These are phyloP conservation scores for Purpureocillium takamizusanense DNA, from an alignment of 2,329 filamentous ascomycete species.

Conservation along the genomic window DNA sequence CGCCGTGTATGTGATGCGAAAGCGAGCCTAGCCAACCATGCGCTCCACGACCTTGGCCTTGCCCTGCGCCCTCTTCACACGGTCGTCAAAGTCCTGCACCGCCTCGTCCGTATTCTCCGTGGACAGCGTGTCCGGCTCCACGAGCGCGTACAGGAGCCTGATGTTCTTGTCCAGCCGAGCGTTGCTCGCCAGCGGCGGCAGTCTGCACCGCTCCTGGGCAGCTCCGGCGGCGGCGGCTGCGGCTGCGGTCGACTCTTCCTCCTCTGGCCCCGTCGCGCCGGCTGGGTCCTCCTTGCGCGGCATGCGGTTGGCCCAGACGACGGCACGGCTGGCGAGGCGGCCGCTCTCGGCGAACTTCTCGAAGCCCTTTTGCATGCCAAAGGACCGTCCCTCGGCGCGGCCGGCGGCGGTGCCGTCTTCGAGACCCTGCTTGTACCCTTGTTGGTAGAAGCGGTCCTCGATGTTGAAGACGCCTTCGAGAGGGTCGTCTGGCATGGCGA, in stretches of 20 bases:
- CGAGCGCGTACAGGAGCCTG: slow-evolving; percentile 62
- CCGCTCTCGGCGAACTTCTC: slow-evolving; percentile 85
- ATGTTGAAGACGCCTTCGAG: slow-evolving; percentile 51
- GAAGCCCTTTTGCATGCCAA: slow-evolving; percentile 87
- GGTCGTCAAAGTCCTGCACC: slow-evolving; percentile 85
- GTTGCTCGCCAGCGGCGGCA: slow-evolving; percentile 43
- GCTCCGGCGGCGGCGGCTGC: no score
- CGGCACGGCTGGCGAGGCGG: slow-evolving; percentile 64
- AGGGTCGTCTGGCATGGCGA: slow-evolving; percentile 26
- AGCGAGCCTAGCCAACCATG: slow-evolving; percentile 32
- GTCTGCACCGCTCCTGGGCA: slow-evolving; percentile 8
- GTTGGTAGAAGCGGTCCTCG: slow-evolving; percentile 65
- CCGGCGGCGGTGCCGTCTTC: slow-evolving; percentile 71
- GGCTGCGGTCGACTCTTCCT: no score
- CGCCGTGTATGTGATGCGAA: not conserved
- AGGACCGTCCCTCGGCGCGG: slow-evolving; percentile 77
- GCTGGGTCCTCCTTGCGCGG: slow-evolving; percentile 15
- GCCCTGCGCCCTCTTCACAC: slow-evolving; percentile 71
- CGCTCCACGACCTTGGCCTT: slow-evolving; percentile 82
- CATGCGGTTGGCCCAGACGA: slow-evolving; percentile 76
- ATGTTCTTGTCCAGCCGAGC: slow-evolving; percentile 70
- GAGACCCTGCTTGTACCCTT: slow-evolving; percentile 70
- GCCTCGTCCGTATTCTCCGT: slow-evolving; percentile 81
- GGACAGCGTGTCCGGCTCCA: slow-evolving; percentile 68
- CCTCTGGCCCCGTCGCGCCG: no score